Evolutionary conservation across 169 alveolate species (phyloP).

Genomic region (Prorocentrum cordatum): DNA sequence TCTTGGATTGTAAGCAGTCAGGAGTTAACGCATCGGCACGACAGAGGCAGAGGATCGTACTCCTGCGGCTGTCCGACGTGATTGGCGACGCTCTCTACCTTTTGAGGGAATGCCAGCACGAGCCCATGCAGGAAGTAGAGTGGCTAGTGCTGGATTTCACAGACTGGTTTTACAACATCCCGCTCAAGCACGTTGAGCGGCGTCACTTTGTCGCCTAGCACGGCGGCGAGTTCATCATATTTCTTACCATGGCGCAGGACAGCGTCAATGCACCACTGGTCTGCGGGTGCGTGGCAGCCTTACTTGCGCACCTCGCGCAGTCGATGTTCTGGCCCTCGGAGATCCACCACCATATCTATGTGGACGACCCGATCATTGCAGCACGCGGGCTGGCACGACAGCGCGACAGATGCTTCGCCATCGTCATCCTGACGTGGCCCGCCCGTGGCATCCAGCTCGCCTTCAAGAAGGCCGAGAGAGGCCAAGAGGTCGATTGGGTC

Average conservation of each 20-base stretch:
- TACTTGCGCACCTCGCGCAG: not conserved
- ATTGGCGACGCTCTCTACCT: not conserved
- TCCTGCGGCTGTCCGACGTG: not conserved
- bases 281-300: not conserved
- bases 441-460: not conserved
- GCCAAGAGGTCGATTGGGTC: not conserved
- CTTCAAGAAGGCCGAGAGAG: not conserved
- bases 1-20: conserved; percentile 1
- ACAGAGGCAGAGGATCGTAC: not conserved
- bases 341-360: not conserved
- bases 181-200: not conserved
- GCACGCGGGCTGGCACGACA: not conserved
- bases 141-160: not conserved
- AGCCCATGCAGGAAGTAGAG: not conserved
- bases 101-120: not conserved
- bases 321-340: not conserved
- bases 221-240: not conserved
- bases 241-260: not conserved
- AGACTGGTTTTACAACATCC: conserved; percentile 29
- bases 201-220: not conserved
- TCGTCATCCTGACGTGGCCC: not conserved
- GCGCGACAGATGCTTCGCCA: not conserved
- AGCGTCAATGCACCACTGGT: not conserved
- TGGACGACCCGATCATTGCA: not conserved
- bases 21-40: not conserved